A percentile compares a stretch with the other conserved stretches of the same genome.
These are phyloP conservation scores for Calycina herbarum DNA, from an alignment of 2,329 filamentous ascomycete genomes.

Conservation along the genomic window DNA sequence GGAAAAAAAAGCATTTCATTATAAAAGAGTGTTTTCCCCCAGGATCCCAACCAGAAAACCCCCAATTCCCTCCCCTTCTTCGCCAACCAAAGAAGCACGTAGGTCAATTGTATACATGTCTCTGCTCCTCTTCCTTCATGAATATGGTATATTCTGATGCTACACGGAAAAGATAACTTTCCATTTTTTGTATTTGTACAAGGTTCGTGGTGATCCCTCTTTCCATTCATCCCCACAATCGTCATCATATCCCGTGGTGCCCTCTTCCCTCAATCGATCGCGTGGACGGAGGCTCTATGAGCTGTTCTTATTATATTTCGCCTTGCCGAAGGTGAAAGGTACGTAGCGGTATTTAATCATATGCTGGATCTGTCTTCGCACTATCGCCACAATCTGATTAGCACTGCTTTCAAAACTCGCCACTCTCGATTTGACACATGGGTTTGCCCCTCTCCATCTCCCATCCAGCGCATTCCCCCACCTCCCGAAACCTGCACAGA, in stretches of 20 bases:
- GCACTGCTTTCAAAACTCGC: slow-evolving; percentile 7
- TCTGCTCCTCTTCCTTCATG: not conserved
- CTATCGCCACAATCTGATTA: slow-evolving; percentile 46
- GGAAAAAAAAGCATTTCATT: not conserved
- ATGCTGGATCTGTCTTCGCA: slow-evolving; percentile 99
- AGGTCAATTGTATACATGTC: not conserved
- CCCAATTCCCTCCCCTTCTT: not conserved
- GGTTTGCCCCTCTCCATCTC: not conserved
- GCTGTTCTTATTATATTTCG: slow-evolving; percentile 70
- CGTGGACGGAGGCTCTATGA: slow-evolving; percentile 25
- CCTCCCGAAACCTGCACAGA: not conserved
- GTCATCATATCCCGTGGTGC: not conserved
- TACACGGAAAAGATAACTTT: not conserved
- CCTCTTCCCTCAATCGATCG: not conserved
- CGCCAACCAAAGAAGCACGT: not conserved
- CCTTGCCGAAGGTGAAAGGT: slow-evolving; percentile 89
- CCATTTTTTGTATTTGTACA: slow-evolving; percentile 5
- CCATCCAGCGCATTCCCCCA: no score
- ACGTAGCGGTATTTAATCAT: slow-evolving; percentile 99
- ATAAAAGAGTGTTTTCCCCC: not conserved
- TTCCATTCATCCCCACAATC: slow-evolving; percentile 4
- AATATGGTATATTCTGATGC: slow-evolving; percentile 1
- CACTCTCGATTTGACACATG: not conserved
- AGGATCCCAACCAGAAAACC: not conserved
- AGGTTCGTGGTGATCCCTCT: not conserved